Percentiles rank a stretch among this genome's conserved stretches.
Conservation (phyloP, 1,139 yeast species). For the Starmera stellimalicola region DNA sequence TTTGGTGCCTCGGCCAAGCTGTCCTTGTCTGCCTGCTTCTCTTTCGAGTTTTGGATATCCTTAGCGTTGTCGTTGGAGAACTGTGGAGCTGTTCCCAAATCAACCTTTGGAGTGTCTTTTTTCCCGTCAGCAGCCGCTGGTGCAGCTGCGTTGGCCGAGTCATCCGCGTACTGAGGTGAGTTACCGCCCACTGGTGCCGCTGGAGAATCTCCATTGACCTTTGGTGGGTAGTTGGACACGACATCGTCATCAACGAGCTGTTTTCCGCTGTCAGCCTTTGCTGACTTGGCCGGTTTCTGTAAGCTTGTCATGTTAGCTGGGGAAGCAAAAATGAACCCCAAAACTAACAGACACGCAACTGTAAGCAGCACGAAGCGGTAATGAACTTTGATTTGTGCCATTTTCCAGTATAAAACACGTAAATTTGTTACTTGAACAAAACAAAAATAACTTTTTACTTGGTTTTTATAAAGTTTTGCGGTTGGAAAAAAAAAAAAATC, state of each 20-base stretch:
- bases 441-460: no score
- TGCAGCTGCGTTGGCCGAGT: slow-evolving; percentile 4
- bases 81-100: slow-evolving; percentile 12
- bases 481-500: no score
- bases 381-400: not conserved
- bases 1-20: slow-evolving; percentile 19
- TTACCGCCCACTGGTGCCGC: slow-evolving; percentile 2
- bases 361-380: slow-evolving; percentile 17
- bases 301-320: slow-evolving; percentile 12
- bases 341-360: slow-evolving; percentile 13
- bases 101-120: slow-evolving; percentile 2
- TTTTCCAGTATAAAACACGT: not conserved
- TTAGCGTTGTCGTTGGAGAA: slow-evolving; percentile 15
- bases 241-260: not conserved
- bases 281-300: no score
- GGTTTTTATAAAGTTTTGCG: no score
- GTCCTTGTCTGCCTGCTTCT: slow-evolving; percentile 16
- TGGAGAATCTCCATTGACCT: not conserved
- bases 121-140: slow-evolving; percentile 1
- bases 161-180: slow-evolving; percentile 18
- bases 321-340: slow-evolving; percentile 13
- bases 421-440: no score
- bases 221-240: not conserved
- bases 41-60: slow-evolving; percentile 9
- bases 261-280: slow-evolving; percentile 8